A percentile compares a stretch with the other conserved stretches of the same genome.
Conservation (phyloP, 208 protist genomes). For the Acanthamoeba healyi region DNA sequence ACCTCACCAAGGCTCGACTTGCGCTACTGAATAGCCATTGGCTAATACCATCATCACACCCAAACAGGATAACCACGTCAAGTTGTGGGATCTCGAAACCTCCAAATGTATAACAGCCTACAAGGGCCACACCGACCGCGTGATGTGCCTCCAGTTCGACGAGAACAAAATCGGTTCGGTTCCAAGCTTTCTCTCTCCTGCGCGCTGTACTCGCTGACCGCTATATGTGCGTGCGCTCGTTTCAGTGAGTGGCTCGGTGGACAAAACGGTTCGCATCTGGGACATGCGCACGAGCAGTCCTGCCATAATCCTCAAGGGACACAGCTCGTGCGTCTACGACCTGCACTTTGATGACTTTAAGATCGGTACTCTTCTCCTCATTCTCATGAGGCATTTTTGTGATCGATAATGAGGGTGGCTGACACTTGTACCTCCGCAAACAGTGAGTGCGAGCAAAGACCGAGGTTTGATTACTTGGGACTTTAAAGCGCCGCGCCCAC, state of each 20-base stretch:
- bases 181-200: no score
- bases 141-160: slow-evolving; percentile 68
- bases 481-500: slow-evolving; percentile 15
- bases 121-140: slow-evolving; percentile 44
- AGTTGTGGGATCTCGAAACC: slow-evolving; percentile 60
- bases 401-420: no score
- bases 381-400: background rate
- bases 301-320: slow-evolving; percentile 11
- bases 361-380: background rate
- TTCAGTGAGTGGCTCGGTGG: slow-evolving; percentile 38
- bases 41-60: background rate
- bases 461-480: slow-evolving; percentile 38
- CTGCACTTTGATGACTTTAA: slow-evolving; percentile 55
- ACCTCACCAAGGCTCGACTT: background rate
- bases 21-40: background rate
- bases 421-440: background rate
- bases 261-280: slow-evolving; percentile 30
- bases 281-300: slow-evolving; percentile 46
- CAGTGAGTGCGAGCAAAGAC: slow-evolving; percentile 52
- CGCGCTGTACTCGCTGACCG: no score
- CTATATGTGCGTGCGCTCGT: background rate
- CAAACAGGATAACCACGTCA: slow-evolving; percentile 32
- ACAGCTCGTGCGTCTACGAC: slow-evolving; percentile 37
- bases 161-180: slow-evolving; percentile 58
- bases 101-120: slow-evolving; percentile 18